Evolutionary conservation across 1,139 yeast genomes (phyloP), one percentile per base, ranked within the genome.

Genomic region (Pichia sp.): DNA sequence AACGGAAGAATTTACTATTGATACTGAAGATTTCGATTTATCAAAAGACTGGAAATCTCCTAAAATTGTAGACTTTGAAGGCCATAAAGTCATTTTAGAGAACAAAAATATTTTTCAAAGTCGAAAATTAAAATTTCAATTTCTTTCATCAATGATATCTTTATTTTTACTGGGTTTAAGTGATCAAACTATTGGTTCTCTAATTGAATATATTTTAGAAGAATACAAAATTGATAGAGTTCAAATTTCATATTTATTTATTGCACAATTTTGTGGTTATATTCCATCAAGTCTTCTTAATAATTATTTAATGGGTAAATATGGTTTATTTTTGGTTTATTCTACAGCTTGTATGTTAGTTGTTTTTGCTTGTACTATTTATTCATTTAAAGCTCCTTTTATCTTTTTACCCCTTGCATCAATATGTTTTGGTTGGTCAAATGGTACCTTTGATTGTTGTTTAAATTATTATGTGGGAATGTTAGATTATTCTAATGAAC

Each of bases 371-470:
- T 53, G 55, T 10, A 16, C 51, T 0, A 36, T 60, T 3, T 54
- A 52, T 25, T 43, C 54, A 1, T 24, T 56, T n/a, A 59, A 51
- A 45, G 73, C 77, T 3, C 74, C 75, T 24, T 69, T 63, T 49
- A 26, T 46, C 37, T 9, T 77, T 7, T 60, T 74, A 39, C 59
- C 67, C 25, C 0, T 67, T 39, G 56, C 69, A 46, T 68, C 73
- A 45, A 57, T 70, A 8, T 62, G 74, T 26, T 60, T 66, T 43
- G 92, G 92, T 0, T 55, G 79, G 32, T 82, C 84, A 0, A 69
- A 72, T 45, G 90, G 90, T 1, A 58, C 76, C 4, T 52, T 80
- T 37, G 90, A 82, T 62, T 76, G 87, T 23, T 66, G 78, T 3
- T 65, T 78, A 47, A 80, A 79, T 55, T 71, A 78, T 8, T 74